phyloP scores from a whole-genome alignment of 352 stramenopile genomes.

The Phytopythium oedochilum region DNA sequence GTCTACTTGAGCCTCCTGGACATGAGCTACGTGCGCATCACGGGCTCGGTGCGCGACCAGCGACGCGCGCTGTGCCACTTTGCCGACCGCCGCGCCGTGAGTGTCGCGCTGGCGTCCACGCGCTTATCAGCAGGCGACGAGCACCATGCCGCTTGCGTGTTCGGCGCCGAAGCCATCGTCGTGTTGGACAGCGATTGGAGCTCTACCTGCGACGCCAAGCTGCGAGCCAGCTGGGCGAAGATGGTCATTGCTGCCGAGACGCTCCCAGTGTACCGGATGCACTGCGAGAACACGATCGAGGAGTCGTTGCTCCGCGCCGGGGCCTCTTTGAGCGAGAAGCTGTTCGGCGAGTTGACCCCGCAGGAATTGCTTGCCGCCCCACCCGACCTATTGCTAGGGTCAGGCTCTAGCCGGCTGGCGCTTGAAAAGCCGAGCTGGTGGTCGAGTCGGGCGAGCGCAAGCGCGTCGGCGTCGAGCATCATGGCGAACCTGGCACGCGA shows the following conservation, averaged over 20 bases:
- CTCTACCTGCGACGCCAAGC: constrained; percentile 69
- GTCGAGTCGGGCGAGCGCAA: constrained; percentile 32
- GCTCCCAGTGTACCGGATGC: constrained; percentile 65
- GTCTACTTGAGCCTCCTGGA: constrained; percentile 60
- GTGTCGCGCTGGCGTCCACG: constrained; percentile 70
- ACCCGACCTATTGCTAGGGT: constrained; percentile 26
- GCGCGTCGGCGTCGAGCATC: constrained; percentile 16
- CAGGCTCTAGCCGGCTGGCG: constrained; percentile 6
- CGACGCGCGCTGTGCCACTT: constrained; percentile 70
- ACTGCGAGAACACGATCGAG: constrained; percentile 80
- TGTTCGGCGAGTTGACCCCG: constrained; percentile 72
- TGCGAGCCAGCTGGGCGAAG: constrained; percentile 75
- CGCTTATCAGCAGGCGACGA: constrained; percentile 37
- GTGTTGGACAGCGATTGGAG: constrained; percentile 85
- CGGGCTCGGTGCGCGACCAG: constrained; percentile 44
- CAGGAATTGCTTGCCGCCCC: constrained; percentile 65
- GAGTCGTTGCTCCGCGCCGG: constrained; percentile 66
- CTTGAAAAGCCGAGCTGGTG: constrained; percentile 73
- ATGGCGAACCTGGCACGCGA: constrained; percentile 22
- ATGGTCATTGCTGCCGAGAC: constrained; percentile 41
- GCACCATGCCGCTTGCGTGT: constrained; percentile 49
- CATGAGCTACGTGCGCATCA: constrained; percentile 61
- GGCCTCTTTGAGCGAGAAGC: constrained; percentile 70
- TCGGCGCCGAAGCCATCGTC: constrained; percentile 69
- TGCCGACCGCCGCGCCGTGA: constrained; percentile 44